A percentile compares a stretch with the other conserved stretches of the same genome.
Evolutionary conservation across 139 green algal species (phyloP).

Genomic region (Coccomyxa sp.): DNA sequence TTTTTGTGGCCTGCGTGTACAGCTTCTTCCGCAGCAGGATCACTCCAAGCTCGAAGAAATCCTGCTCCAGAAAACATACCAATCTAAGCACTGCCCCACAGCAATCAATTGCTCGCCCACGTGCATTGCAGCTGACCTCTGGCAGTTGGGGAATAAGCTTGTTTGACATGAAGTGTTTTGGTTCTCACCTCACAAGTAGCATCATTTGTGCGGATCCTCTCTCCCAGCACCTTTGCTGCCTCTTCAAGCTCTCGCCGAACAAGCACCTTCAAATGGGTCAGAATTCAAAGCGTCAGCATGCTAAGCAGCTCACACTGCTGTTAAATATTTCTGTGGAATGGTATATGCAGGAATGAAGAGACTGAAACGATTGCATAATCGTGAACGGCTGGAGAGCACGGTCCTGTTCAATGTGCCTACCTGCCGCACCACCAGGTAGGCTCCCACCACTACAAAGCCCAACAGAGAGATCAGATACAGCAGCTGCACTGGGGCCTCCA

Average conservation of each 20-base stretch:
- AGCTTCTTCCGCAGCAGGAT: slow-evolving; percentile 97
- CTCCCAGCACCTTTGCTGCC: slow-evolving; percentile 90
- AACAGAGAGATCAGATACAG: slow-evolving; percentile 87
- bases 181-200: slow-evolving; percentile 12
- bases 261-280: slow-evolving; percentile 59
- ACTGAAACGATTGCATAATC: no score
- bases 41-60: slow-evolving; percentile 96
- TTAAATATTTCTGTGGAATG: no score
- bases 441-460: slow-evolving; percentile 78
- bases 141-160: neutral
- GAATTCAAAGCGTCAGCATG: neutral
- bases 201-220: slow-evolving; percentile 75
- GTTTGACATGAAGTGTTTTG: neutral
- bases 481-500: slow-evolving; percentile 86
- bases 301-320: no score
- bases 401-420: neutral
- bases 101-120: neutral
- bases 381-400: no score
- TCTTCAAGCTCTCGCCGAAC: slow-evolving; percentile 93
- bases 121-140: neutral
- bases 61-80: slow-evolving; percentile 40
- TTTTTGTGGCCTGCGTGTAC: slow-evolving; percentile 90
- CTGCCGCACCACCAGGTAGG: slow-evolving; percentile 92
- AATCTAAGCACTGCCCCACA: no score
- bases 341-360: no score